Evolutionary conservation across 345 rosid genomes (phyloP).

Genomic region (Rubroshorea leprosula): DNA sequence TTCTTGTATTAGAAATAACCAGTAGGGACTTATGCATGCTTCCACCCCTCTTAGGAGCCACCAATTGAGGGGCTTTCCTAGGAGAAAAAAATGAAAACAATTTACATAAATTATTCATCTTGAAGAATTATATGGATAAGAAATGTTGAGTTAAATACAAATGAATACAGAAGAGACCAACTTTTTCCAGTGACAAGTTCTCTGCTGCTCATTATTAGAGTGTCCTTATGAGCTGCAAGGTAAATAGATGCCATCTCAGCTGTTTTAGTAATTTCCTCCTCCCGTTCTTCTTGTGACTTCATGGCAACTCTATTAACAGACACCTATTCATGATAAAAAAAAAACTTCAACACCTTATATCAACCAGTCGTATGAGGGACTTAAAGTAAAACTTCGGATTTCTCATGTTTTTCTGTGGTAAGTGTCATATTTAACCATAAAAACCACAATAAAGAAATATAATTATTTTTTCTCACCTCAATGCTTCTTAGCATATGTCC

Average conservation of each 20-base stretch:
- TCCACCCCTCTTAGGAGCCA: neutral
- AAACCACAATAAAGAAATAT: conserved; percentile 2
- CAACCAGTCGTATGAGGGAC: neutral
- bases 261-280: conserved; percentile 66
- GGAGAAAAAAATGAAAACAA: neutral
- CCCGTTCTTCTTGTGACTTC: conserved; percentile 59
- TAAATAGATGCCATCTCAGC: conserved; percentile 70
- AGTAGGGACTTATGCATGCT: neutral
- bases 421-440: conserved; percentile 6
- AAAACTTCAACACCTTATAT: neutral
- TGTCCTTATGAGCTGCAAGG: conserved; percentile 58
- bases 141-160: neutral
- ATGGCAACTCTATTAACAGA: conserved; percentile 85
- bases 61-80: neutral
- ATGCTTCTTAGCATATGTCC: conserved; percentile 54
- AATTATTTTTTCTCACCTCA: conserved; percentile 48
- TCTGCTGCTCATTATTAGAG: conserved; percentile 90
- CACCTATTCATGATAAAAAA: conserved; percentile 42
- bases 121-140: neutral
- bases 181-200: conserved; percentile 85
- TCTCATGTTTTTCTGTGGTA: conserved; percentile 3
- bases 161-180: conserved; percentile 21
- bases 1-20: neutral
- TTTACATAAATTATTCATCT: neutral
- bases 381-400: neutral